These are phyloP conservation scores for Paracamarosporium sp. DNA, from an alignment of 2,329 filamentous ascomycete genomes.

Conservation along the genomic window DNA sequence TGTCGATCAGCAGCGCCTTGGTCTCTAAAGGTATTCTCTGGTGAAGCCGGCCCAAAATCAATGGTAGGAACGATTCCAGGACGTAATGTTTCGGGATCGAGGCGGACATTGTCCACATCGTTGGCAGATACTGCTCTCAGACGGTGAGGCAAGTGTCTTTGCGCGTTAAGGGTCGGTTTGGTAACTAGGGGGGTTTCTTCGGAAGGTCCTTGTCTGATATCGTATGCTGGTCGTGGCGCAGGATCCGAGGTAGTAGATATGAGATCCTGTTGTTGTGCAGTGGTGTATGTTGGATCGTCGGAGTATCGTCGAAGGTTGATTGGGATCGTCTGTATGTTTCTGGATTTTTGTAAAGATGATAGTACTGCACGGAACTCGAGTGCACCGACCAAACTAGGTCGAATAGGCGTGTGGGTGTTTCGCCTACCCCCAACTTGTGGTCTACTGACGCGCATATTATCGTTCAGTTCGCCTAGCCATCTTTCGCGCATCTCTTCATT, in stretches of 20 bases:
- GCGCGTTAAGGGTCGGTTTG: constrained; percentile 39
- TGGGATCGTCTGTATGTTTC: constrained; percentile 74
- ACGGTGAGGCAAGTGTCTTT: constrained; percentile 34
- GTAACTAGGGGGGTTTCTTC: constrained; percentile 27
- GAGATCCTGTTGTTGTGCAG: constrained; percentile 55
- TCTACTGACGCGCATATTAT: constrained; percentile 88
- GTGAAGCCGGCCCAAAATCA: constrained; percentile 43
- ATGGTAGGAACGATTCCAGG: constrained; percentile 40
- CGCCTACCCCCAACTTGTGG: constrained; percentile 70
- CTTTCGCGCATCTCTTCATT: constrained; percentile 69
- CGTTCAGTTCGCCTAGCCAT: constrained; percentile 81
- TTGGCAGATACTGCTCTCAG: constrained; percentile 66
- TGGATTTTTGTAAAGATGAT: constrained; percentile 82
- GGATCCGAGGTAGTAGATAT: constrained; percentile 58
- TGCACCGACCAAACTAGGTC: constrained; percentile 90
- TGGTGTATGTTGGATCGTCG: constrained; percentile 62
- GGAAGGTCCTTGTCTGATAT: constrained; percentile 27
- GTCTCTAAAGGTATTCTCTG: constrained; percentile 28
- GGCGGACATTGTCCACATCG: constrained; percentile 56
- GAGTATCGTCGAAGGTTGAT: constrained; percentile 75
- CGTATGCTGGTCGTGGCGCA: constrained; percentile 46
- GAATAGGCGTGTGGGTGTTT: constrained; percentile 80
- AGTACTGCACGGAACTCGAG: constrained; percentile 92
- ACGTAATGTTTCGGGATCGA: constrained; percentile 50
- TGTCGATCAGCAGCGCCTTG: constrained; percentile 13